A percentile compares a stretch with the other conserved stretches of the same genome.
Conservation (phyloP, 2,329 filamentous ascomycete species). For the Pseudocercospora fijiensis region DNA sequence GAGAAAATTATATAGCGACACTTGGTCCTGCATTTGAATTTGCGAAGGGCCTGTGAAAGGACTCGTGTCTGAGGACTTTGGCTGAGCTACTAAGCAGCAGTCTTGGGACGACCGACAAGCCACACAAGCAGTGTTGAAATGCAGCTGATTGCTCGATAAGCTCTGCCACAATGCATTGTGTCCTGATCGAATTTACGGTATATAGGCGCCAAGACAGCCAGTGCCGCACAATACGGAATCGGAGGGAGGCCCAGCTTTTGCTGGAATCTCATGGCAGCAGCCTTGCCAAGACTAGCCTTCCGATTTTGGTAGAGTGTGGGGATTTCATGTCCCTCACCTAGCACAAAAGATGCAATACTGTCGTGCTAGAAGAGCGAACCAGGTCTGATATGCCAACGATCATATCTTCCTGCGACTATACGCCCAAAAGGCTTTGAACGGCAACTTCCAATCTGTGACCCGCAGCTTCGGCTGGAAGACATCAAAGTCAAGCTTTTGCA, state of each 20-base stretch:
- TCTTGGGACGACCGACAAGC: not conserved
- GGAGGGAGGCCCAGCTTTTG: not conserved
- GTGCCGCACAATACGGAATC: not conserved
- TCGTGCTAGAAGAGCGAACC: not conserved
- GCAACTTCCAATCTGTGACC: conserved; percentile 75
- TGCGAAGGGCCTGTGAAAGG: not conserved
- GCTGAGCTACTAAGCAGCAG: not conserved
- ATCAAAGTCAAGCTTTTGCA: conserved; percentile 84
- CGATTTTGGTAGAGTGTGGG: not conserved
- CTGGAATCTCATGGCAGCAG: not conserved
- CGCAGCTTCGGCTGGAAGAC: conserved; percentile 65
- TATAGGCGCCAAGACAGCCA: not conserved
- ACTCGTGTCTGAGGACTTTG: not conserved
- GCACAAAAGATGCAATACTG: not conserved
- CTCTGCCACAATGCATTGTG: not conserved
- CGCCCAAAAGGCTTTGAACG: conserved; percentile 71
- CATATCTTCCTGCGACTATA: conserved; percentile 56
- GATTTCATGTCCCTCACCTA: not conserved
- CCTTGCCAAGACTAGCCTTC: not conserved
- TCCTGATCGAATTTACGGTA: not conserved
- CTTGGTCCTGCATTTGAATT: not conserved
- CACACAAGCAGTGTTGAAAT: not conserved
- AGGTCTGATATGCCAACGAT: not conserved
- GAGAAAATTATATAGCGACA: not conserved
- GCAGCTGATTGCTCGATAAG: not conserved